These are phyloP conservation scores for Leptomonas pyrrhocoris DNA, from an alignment of 208 protist genomes.

Conservation along the genomic window DNA sequence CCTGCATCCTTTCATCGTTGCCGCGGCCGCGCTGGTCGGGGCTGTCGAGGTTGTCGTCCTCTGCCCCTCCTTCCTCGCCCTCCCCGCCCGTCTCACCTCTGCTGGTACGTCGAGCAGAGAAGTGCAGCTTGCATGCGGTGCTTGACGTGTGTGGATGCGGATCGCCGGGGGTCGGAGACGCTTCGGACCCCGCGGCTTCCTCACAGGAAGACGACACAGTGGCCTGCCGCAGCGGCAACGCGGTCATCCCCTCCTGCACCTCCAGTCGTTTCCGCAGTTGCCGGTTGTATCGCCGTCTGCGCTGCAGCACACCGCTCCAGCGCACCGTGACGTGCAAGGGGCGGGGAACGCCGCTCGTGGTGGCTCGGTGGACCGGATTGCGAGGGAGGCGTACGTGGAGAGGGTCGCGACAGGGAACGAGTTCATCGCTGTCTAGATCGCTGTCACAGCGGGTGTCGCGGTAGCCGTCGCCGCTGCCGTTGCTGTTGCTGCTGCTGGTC, in stretches of 20 bases:
- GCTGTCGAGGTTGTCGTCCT: background rate
- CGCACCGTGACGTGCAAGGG: conserved; percentile 26
- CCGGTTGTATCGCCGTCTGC: conserved; percentile 11
- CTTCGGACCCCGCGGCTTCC: background rate
- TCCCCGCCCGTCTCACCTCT: background rate
- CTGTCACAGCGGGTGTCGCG: background rate
- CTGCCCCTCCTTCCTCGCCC: background rate
- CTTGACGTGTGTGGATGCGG: background rate
- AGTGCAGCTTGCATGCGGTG: background rate
- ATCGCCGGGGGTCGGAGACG: background rate
- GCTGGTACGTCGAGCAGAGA: background rate
- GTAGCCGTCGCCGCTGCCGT: background rate
- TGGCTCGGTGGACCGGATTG: background rate
- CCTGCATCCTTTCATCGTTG: conserved; percentile 6
- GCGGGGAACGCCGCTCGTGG: conserved; percentile 4
- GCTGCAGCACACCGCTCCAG: conserved; percentile 28
- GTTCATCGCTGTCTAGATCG: conserved; percentile 8
- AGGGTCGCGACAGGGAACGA: conserved; percentile 1
- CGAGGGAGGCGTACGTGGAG: conserved; percentile 17
- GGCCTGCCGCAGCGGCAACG: background rate
- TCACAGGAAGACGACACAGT: conserved; percentile 4
- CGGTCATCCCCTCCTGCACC: background rate
- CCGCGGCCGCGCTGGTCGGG: conserved; percentile 10
- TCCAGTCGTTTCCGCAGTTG: background rate
- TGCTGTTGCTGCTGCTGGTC: background rate